phyloP scores from a whole-genome alignment of 2,329 filamentous ascomycete species.

The Esteya vermicola region DNA sequence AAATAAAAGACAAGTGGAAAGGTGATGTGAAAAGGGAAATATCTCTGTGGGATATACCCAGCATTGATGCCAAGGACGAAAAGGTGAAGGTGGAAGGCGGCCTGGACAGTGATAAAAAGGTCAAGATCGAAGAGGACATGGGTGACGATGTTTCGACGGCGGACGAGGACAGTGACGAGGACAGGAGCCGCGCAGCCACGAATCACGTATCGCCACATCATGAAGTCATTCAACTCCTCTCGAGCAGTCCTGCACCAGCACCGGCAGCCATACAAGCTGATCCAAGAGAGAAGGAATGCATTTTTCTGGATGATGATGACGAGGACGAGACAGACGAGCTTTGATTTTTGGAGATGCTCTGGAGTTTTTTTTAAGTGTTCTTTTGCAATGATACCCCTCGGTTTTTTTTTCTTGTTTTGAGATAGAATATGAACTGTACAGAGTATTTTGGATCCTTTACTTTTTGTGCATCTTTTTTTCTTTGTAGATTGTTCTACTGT shows the following conservation, averaged over 20 bases:
- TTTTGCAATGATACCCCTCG: constrained; percentile 6
- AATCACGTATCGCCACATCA: background rate
- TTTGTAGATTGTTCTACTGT: too few relatives aligned
- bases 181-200: too few relatives aligned
- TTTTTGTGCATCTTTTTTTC: too few relatives aligned
- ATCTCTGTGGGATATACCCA: too few relatives aligned
- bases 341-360: background rate
- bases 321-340: constrained; percentile 10
- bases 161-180: too few relatives aligned
- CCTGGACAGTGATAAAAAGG: background rate
- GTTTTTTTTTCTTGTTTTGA: background rate
- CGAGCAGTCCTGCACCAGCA: constrained; percentile 3
- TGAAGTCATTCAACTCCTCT: background rate
- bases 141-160: too few relatives aligned
- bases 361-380: too few relatives aligned
- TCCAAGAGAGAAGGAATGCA: background rate
- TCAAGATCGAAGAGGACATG: background rate
- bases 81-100: background rate
- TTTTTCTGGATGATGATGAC: constrained; percentile 2
- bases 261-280: too few relatives aligned
- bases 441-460: too few relatives aligned
- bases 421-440: too few relatives aligned
- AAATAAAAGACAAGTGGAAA: background rate
- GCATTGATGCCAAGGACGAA: background rate
- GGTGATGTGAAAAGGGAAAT: background rate